These are phyloP conservation scores for Letharia columbiana DNA, from an alignment of 495 filamentous ascomycete species.

Conservation along the genomic window DNA sequence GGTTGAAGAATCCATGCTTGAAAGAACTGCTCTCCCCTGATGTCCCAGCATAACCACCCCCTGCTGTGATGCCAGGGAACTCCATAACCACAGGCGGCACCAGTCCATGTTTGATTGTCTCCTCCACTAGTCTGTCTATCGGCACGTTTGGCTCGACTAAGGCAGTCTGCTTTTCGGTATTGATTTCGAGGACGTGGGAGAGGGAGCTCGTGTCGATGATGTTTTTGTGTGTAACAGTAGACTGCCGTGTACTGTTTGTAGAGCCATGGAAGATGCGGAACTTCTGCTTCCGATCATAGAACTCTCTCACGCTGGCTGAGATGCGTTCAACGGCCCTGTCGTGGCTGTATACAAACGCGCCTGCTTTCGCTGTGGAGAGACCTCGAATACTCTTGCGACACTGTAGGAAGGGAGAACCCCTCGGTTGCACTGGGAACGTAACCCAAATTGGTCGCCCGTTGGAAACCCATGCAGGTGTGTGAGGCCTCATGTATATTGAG, in stretches of 20 bases:
- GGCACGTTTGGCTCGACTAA: conserved; percentile 49
- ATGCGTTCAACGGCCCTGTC: conserved; percentile 36
- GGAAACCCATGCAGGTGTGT: background rate
- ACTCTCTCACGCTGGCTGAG: conserved; percentile 41
- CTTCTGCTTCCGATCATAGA: conserved; percentile 48
- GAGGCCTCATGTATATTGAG: background rate
- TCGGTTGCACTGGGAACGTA: background rate
- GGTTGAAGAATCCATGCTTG: conserved; percentile 49
- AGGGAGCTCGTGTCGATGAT: conserved; percentile 50
- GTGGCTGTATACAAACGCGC: conserved; percentile 29
- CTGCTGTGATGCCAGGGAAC: conserved; percentile 51
- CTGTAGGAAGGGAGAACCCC: background rate
- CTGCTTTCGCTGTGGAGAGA: background rate
- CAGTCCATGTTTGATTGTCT: conserved; percentile 35
- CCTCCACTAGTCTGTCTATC: conserved; percentile 41
- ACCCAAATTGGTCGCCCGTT: background rate
- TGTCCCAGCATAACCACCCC: conserved; percentile 49
- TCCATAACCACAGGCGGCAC: conserved; percentile 50
- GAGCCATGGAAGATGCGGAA: conserved; percentile 75
- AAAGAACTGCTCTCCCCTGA: conserved; percentile 48
- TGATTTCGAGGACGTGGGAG: conserved; percentile 44
- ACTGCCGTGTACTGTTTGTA: conserved; percentile 62
- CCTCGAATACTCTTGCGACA: background rate
- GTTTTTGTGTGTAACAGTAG: conserved; percentile 33
- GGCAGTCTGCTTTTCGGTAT: conserved; percentile 34